Conservation (phyloP, 2,329 filamentous ascomycete genomes). For the Sclerotinia spermophila region DNA sequence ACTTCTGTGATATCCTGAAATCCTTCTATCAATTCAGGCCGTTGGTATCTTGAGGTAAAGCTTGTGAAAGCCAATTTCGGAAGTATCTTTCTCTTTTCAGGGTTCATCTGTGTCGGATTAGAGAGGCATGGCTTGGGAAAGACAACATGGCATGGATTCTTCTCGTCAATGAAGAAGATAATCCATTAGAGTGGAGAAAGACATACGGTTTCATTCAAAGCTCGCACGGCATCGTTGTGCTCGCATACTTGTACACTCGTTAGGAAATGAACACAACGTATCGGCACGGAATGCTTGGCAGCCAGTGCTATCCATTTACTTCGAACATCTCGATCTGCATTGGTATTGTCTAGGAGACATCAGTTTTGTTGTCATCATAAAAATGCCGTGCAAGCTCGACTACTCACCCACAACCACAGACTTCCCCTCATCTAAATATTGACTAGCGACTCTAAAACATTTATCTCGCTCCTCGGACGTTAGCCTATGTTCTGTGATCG, state of each 20-base stretch:
- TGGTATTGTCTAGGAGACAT: conserved; percentile 77
- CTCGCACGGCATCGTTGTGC: conserved; percentile 84
- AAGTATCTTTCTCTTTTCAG: conserved; percentile 70
- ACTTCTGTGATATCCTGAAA: conserved; percentile 76
- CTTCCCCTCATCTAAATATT: conserved; percentile 58
- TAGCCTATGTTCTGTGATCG: conserved; percentile 23
- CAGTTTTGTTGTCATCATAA: conserved; percentile 7
- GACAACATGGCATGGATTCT: background rate
- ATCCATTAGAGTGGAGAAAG: conserved; percentile 15
- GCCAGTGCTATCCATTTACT: conserved; percentile 76
- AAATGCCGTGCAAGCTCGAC: conserved; percentile 17
- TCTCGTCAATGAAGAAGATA: background rate
- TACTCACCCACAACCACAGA: conserved; percentile 75
- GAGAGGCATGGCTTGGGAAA: background rate
- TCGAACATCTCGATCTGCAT: conserved; percentile 74
- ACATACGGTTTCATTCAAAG: conserved; percentile 50
- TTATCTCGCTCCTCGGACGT: conserved; percentile 47
- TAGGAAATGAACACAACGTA: conserved; percentile 84
- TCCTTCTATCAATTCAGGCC: conserved; percentile 71
- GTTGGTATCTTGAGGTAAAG: conserved; percentile 69
- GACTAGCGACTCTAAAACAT: conserved; percentile 68
- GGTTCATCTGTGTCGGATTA: conserved; percentile 60
- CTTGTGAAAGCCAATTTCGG: conserved; percentile 77
- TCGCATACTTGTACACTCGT: conserved; percentile 60
- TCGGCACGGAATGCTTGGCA: conserved; percentile 63